Evolutionary conservation across 208 protist species (phyloP).

Genomic region (Trypanosoma brucei): DNA sequence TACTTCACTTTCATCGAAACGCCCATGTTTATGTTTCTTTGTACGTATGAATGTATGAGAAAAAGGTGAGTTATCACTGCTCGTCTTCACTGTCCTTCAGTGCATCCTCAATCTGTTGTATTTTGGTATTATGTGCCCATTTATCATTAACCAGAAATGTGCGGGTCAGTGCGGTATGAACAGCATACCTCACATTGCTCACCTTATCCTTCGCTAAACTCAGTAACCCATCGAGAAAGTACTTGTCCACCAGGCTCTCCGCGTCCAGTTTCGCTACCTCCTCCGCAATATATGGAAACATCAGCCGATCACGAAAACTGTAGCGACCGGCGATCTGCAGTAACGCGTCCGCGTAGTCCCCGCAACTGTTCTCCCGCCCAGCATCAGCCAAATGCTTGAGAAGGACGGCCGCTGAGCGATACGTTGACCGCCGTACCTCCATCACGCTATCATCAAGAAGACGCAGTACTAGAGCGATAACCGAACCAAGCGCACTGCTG

Average conservation of each 20-base stretch:
- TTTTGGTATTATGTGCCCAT: constrained; percentile 45
- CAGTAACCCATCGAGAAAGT: constrained; percentile 50
- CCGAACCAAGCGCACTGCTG: constrained; percentile 37
- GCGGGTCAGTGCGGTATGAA: constrained; percentile 56
- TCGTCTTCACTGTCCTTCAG: constrained; percentile 19
- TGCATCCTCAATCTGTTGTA: constrained; percentile 35
- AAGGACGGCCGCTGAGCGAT: constrained; percentile 68
- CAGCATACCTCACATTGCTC: constrained; percentile 86
- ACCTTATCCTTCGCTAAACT: constrained; percentile 72
- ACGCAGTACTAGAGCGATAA: constrained; percentile 67
- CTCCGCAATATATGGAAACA: constrained; percentile 87
- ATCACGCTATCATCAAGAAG: constrained; percentile 89
- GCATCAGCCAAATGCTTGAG: constrained; percentile 59
- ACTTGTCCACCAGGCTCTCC: constrained; percentile 41
- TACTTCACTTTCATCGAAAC: too few relatives aligned
- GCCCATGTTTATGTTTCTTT: too few relatives aligned
- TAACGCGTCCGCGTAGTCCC: constrained; percentile 60
- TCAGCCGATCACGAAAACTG: constrained; percentile 82
- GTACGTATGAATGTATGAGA: too few relatives aligned
- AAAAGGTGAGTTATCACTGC: background rate
- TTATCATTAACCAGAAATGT: constrained; percentile 36
- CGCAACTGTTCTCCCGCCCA: constrained; percentile 27
- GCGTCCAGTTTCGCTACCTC: constrained; percentile 66
- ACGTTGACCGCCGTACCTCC: constrained; percentile 81
- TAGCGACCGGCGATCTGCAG: constrained; percentile 63